Base-by-base conservation (phyloP, 2,329 filamentous ascomycete genomes). In the Colletotrichum limetticola region DNA sequence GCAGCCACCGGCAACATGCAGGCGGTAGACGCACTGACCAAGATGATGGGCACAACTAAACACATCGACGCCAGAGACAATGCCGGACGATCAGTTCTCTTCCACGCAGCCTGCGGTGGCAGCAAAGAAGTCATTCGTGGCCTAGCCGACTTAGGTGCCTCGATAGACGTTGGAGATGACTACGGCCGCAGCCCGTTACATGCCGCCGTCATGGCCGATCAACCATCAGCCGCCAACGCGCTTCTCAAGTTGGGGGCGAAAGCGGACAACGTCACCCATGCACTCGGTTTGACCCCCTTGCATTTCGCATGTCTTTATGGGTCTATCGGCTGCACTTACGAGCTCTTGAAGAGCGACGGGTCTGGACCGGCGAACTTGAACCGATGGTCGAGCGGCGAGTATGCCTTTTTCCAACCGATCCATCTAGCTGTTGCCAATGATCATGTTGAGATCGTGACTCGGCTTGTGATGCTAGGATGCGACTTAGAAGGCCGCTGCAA, bases 91-190 rank as follows among this genome's bases (percentile, higher is more conserved):
- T 68, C 68, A 7, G 49, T 68, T 14, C 12, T 71, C 1, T 71
- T 71, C 9, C 68, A 71, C n/a, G 64, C 68, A 11, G 68, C 64
- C 1, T 71, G 63, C 19, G 63, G 63, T 5, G 68, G 68, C 1
- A 42, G 46, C 30, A 8, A 4, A 4, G 24, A 55, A 16, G 6
- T 68, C 3, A 52, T 71, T 12, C 16, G n/a, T 6, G 24, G 32
- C 24, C 56, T 71, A 2, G 26, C 46, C 0, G n/a, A n/a, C 0
- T 16, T 56, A 1, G 65, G 52, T 0, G 49, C 68, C 0, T 14
- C 22, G 9, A 16, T 68, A 5, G 58, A 71, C 6, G 32, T 52
- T 1, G 30, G 32, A 11, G 68, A 71, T 4, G 57, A 68, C 6
- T 37, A 30, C n/a, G 68, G 68, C 4, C 56, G 68, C n/a, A 68